A percentile compares a stretch with the other conserved stretches of the same genome.
These are phyloP conservation scores for Amanita pseudoporphyria DNA, from an alignment of 768 basidiomycete genomes.

Conservation along the genomic window DNA sequence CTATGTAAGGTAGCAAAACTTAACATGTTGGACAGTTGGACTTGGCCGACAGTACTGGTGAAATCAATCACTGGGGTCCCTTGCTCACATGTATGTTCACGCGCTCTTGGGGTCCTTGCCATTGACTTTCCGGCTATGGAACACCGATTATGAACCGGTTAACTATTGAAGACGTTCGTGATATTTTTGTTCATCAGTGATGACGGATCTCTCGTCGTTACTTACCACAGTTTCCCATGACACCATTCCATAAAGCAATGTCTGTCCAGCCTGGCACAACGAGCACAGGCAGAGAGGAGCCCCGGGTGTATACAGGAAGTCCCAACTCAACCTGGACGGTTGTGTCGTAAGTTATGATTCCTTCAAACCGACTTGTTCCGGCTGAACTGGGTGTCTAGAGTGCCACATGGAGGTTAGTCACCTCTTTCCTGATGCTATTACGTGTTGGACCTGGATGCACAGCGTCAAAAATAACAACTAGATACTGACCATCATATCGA, in stretches of 20 bases:
- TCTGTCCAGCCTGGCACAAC: conserved; percentile 12
- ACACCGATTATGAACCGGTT: too few species aligned
- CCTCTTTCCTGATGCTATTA: not conserved
- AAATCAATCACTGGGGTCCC: too few species aligned
- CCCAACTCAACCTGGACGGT: conserved; percentile 39
- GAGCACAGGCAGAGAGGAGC: conserved; percentile 8
- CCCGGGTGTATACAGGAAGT: conserved; percentile 23
- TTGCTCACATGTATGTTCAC: too few species aligned
- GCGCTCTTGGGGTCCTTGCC: too few species aligned
- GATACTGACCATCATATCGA: not conserved
- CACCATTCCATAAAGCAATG: conserved; percentile 29
- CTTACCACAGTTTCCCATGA: conserved; percentile 22
- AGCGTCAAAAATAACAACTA: not conserved
- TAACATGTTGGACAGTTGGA: too few species aligned
- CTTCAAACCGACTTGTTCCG: not conserved
- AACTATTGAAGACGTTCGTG: too few species aligned
- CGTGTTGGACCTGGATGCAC: too few species aligned
- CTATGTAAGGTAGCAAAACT: too few species aligned
- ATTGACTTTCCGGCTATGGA: too few species aligned
- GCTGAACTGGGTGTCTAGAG: conserved; percentile 18
- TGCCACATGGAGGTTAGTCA: conserved; percentile 43
- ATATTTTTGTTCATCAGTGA: too few species aligned
- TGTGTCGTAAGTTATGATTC: conserved; percentile 26
- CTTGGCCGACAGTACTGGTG: too few species aligned
- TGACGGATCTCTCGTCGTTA: too few species aligned